A percentile compares a stretch with the other conserved stretches of the same genome.
Evolutionary conservation across 1,284 basidiomycete species (phyloP).

Genomic region (Malassezia sp.): DNA sequence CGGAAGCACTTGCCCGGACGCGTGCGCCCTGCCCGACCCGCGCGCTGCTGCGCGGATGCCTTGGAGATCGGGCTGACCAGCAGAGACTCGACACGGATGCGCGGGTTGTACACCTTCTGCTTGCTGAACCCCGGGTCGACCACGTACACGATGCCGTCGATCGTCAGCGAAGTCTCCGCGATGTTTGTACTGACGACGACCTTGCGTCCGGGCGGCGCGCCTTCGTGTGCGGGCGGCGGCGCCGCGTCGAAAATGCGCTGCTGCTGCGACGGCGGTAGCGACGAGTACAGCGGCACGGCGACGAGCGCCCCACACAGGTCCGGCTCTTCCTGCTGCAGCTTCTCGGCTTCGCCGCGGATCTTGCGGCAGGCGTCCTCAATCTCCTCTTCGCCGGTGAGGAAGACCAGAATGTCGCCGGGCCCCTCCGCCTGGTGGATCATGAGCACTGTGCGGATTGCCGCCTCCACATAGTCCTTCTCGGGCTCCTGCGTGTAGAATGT

Average conservation of each 20-base stretch:
- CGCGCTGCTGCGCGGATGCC: conserved; percentile 87
- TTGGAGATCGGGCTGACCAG: conserved; percentile 92
- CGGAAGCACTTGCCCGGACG: conserved; percentile 94
- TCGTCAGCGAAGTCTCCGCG: conserved; percentile 92
- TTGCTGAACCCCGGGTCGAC: conserved; percentile 96
- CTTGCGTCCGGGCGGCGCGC: conserved; percentile 76
- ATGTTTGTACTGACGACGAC: conserved; percentile 94
- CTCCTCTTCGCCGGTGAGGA: conserved; percentile 96
- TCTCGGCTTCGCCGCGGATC: conserved; percentile 62
- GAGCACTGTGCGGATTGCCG: conserved; percentile 86
- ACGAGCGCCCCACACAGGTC: conserved; percentile 57
- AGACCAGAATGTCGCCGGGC: conserved; percentile 80
- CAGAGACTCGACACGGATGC: conserved; percentile 87
- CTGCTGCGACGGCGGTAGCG: conserved; percentile 81
- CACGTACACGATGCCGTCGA: conserved; percentile 97
- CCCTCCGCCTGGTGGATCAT: conserved; percentile 97
- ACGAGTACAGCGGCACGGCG: conserved; percentile 86
- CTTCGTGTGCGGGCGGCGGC: conserved; percentile 56
- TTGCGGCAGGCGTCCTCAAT: conserved; percentile 93
- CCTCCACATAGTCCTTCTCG: conserved; percentile 91
- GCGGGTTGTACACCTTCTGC: conserved; percentile 92
- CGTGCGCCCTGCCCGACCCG: conserved; percentile 90
- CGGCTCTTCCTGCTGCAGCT: conserved; percentile 33
- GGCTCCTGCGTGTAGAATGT: conserved; percentile 89
- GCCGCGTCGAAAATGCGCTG: conserved; percentile 87